Base-by-base conservation (phyloP, 179 eudicot species). In the Drosera spatulata region DNA sequence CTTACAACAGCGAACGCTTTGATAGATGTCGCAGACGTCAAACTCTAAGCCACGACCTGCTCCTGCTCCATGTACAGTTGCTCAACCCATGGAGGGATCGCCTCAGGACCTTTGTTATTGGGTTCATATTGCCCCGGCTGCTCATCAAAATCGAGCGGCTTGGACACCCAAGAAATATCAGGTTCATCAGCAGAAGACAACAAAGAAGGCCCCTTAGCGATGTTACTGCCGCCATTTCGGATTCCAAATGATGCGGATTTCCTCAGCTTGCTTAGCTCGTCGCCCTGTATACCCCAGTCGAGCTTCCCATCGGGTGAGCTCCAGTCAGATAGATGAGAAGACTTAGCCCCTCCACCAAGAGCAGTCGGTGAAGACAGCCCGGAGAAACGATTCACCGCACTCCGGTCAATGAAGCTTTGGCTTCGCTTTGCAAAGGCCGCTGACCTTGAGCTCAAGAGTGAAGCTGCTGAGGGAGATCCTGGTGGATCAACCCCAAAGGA, bases 11-110 rank as follows among this genome's bases (percentile, higher is more conserved):
- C 10, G 3, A 37, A 37, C 5, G 7, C 3, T 13, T 22, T 11
- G 9, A 0, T 6, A 6, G 7, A 12, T 22, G 10, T 6, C 40
- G 7, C 7, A 53, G 7, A 10, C 5, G 39, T 6, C 10, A 41
- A 41, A 9, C 52, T 10, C 68, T 56, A 89, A 58, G 91, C 91
- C 43, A 68, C 87, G 77, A 82, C 64, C 61, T 86, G 95, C 77
- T 89, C 91, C 71, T 89, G 95, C 65, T 89, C 97, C 77, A 81
- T 63, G 75, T 80, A 82, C 56, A 84, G 39, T 71, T 84, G 91
- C 75, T 87, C 93, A 46, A 71, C 76, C 96, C 96, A 88, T 8
- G 86, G 80, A 2, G 93, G 84, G 61, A 80, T 58, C 68, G 56
- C 66, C 59, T 77, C 81, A 1, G 77, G 65, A 10, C 72, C 75